Evolutionary conservation across 108 stramenopile genomes (phyloP).

Genomic region (Fragilariopsis cylindrus): DNA sequence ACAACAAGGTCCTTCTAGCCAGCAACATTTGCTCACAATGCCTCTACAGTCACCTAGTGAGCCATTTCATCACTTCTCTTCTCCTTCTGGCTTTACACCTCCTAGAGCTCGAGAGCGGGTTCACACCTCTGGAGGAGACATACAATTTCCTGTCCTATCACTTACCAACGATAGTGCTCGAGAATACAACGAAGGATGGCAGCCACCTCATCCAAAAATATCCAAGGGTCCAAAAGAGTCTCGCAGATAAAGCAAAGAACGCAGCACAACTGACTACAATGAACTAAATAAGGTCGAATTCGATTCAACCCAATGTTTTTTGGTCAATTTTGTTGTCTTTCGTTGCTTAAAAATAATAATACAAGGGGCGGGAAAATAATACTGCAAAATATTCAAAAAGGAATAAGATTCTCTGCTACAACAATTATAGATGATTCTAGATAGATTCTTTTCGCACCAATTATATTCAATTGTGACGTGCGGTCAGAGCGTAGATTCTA

Average conservation of each 20-base stretch:
- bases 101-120: constrained; percentile 17
- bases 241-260: neutral
- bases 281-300: too few species aligned
- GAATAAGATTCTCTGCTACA: too few species aligned
- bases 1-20: constrained; percentile 29
- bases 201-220: constrained; percentile 30
- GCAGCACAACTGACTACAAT: too few species aligned
- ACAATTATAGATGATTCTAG: too few species aligned
- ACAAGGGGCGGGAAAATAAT: too few species aligned
- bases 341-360: too few species aligned
- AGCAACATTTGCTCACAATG: constrained; percentile 33
- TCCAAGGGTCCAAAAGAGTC: constrained; percentile 15
- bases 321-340: too few species aligned
- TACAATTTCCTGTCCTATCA: constrained; percentile 35
- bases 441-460: too few species aligned
- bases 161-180: constrained; percentile 19
- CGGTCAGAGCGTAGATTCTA: too few species aligned
- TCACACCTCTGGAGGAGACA: constrained; percentile 12
- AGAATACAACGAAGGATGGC: constrained; percentile 34
- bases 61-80: constrained; percentile 13
- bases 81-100: constrained; percentile 36
- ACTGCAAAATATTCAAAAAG: too few species aligned
- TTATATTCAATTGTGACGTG: too few species aligned
- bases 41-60: constrained; percentile 38
- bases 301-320: too few species aligned